phyloP scores from a whole-genome alignment of 2,329 filamentous ascomycete species.

The Verticillium albo-atrum region DNA sequence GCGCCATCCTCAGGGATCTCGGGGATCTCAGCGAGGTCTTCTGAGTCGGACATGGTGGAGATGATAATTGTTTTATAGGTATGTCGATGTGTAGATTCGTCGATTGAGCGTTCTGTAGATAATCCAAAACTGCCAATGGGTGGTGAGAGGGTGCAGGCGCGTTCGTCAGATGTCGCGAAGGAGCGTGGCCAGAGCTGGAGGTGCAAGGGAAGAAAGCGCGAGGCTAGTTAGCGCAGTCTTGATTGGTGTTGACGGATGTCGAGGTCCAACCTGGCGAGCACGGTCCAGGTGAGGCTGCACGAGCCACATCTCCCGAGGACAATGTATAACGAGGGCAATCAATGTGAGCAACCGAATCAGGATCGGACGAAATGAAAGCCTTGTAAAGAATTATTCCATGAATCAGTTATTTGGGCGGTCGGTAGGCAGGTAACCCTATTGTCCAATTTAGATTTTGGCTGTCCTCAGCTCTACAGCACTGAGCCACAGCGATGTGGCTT shows the following conservation, averaged over 20 bases:
- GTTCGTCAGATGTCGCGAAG: neutral
- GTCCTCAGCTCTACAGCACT: neutral
- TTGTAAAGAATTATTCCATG: no score
- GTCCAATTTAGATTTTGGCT: neutral
- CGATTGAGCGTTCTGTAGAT: neutral
- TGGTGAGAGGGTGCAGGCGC: neutral
- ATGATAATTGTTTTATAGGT: neutral
- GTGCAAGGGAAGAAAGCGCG: conserved; percentile 1
- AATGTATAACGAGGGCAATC: no score
- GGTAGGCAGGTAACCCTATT: no score
- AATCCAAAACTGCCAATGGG: no score
- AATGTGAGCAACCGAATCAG: no score
- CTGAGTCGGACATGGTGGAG: conserved; percentile 49
- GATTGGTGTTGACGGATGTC: neutral
- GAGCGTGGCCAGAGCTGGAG: neutral
- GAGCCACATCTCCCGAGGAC: neutral
- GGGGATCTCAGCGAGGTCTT: conserved; percentile 44
- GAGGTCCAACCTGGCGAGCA: neutral
- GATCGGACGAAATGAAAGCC: no score
- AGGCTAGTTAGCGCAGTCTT: conserved; percentile 4
- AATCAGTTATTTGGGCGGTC: no score
- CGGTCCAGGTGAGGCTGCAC: neutral
- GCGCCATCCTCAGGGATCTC: conserved; percentile 48
- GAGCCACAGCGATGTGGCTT: neutral
- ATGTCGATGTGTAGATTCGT: neutral